A percentile compares a stretch with the other conserved stretches of the same genome.
phyloP scores from a whole-genome alignment of 176 grass and related monocot genomes.

The Phoenix roebelenii region DNA sequence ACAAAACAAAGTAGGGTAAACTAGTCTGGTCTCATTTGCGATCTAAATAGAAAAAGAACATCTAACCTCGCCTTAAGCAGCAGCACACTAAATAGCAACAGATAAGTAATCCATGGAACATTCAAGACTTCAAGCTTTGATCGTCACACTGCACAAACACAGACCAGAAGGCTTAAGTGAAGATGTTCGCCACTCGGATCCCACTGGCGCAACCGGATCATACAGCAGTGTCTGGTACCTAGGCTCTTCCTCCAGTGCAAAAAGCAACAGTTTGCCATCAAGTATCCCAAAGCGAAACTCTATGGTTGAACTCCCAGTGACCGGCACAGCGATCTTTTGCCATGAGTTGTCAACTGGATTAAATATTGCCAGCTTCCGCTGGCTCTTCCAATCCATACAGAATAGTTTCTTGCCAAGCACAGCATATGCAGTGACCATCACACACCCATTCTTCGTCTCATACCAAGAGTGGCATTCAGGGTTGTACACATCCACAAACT shows the following conservation, averaged over 20 bases:
- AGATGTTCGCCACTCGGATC: conserved; percentile 44
- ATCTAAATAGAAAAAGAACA: no score
- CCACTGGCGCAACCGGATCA: conserved; percentile 33
- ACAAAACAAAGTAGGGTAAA: no score
- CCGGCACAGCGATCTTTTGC: conserved; percentile 28
- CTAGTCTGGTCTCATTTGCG: no score
- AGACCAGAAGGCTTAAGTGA: conserved; percentile 27
- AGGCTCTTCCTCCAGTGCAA: conserved; percentile 37
- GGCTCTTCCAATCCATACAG: conserved; percentile 65
- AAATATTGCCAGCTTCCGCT: conserved; percentile 34
- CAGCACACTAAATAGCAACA: no score
- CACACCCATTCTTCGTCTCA: conserved; percentile 65
- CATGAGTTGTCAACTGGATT: conserved; percentile 32
- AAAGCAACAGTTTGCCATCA: conserved; percentile 40
- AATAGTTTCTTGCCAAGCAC: conserved; percentile 31
- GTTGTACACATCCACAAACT: conserved; percentile 40
- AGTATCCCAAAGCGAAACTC: conserved; percentile 47
- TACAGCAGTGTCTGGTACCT: conserved; percentile 43
- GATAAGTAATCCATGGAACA: no score
- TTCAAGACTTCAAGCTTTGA: conserved; percentile 36
- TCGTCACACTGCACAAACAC: conserved; percentile 55
- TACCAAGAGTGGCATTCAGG: conserved; percentile 24
- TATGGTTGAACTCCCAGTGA: conserved; percentile 38
- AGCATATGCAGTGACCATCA: conserved; percentile 67
- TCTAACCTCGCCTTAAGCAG: no score